Base-by-base conservation (phyloP, 257 asterid genomes). In the Oldenlandia corymbosa region DNA sequence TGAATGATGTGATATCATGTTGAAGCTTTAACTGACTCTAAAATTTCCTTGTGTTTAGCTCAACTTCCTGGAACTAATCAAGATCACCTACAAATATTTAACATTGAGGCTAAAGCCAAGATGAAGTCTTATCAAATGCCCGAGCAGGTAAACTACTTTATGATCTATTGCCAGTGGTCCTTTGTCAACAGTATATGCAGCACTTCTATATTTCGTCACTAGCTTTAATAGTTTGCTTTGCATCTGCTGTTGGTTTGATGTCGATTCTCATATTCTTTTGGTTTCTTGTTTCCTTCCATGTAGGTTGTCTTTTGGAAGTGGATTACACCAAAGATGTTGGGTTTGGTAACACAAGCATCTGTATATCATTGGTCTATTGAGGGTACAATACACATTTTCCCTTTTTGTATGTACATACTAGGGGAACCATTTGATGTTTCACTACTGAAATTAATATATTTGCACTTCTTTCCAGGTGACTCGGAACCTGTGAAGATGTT, bases 291-390 rank as follows among this genome's bases (percentile, higher is more conserved):
- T 68, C 23, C 13, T 17, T 13, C 24, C 7, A 62, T 68, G 30
- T 73, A 90, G 99, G 96, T 93, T 39, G 99, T 84, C 32, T 93
- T 93, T 74, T 93, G 99, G 99, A 93, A 93, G 83, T 93, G 97
- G 99, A 86, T 90, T 65, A 72, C 93, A 28, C 90, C 87, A 37
- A 90, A 86, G 84, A 80, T 88, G 97, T 68, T 93, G 84, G 99
- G 99, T 62, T 79, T 93, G 79, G 97, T 93, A 60, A 88, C 99
- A 0, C 97, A 90, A 71, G 28, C 95, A 62, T 76, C 99, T 9
- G 97, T 93, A 24, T 90, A 87, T 79, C 97, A 93, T 79, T 93
- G 99, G 99, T 74, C 82, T 12, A 87, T 87, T 79, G 99, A 93
- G 70, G 97, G 99, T 90, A 70, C 49, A 8, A 20, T 62, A 66